Base-by-base conservation (phyloP, 2,329 filamentous ascomycete genomes). In the Coniochaeta prunicola region DNA sequence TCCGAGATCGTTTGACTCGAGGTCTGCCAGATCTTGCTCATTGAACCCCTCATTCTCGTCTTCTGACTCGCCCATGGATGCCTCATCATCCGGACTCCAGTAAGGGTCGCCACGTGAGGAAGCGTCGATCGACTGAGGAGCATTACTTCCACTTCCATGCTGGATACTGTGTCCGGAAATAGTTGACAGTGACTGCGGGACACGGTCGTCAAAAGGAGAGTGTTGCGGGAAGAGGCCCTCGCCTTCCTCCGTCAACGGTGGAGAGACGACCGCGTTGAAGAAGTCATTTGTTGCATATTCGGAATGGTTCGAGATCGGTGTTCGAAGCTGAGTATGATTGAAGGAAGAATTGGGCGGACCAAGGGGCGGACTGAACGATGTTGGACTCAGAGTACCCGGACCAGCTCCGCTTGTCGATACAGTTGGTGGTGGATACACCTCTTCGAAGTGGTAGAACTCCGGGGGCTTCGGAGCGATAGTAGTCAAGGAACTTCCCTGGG, bases 21-120 rank as follows among this genome's bases (percentile, higher is more conserved):
- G 64, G 58, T 74, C 71, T 34, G 69, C 69, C 34, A 24, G 55
- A 69, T 70, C 59, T 70, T 70, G 59, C 70, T 69, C 56, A 74
- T 73, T 5, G 75, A 71, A 31, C 76, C 73, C 54, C 21, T 56
- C 54, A 9, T 28, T 24, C 33, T 86, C 83, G 34, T 88, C 83
- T 21, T 86, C 84, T 1, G 83, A 84, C 34, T 84, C 83, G 10
- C 74, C 77, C 74, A 86, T 82, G 24, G 80, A 85, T n/a, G 77
- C 80, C 61, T 88, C 84, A 58, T 88, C 84, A 40, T 84, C 82
- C 58, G 77, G 77, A 56, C 80, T 76, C 63, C 80, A 79, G 58
- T 80, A 77, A 59, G 77, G 76, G 55, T 70, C 70, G 24, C 71
- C 66, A 17, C 70, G 65, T 15, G 60, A 38, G 15, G 59, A 57